Base-by-base conservation (phyloP, 2,329 filamentous ascomycete species). In the Aaosphaeria pasadenensis region DNA sequence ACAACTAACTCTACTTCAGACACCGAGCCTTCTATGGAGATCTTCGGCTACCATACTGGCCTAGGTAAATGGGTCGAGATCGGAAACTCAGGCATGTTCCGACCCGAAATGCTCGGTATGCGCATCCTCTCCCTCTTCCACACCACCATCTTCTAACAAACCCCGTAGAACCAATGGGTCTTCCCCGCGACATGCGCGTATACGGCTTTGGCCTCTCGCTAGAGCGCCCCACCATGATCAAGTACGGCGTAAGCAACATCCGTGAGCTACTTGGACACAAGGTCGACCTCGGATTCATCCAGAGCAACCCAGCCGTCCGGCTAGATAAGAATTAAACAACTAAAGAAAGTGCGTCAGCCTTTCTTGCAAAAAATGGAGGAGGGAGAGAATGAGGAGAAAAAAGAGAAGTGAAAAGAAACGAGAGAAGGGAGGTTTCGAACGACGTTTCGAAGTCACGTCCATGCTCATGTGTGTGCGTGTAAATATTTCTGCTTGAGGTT, bases 11-110 rank as follows among this genome's bases (percentile, higher is more conserved):
- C 1, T 70, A 70, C 57, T 33, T 44, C 47, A 2, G 55, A 57
- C 53, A 55, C 53, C 5, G 91, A 96, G 74, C 91, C 91, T 6
- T 91, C 86, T 68, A 95, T 99, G 91, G 94, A 99, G 74, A 95
- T 99, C 58, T 99, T 97, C 75, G 90, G 89, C 57, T 97, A 87
- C 77, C 94, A 97, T 78, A 83, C 87, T 63, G 92, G 91, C 4
- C 77, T 96, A 43, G 83, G 30, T 42, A 52, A 47, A 44, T 87
- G 95, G 76, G 89, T 97, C 29, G 94, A 97, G 76, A 97, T 97
- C 67, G 94, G 94, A 51, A 97, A 99, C 77, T 92, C 87, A 61
- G 94, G 94, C 55, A 97, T 99, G 91, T 99, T 99, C 84, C 82
- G 94, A 57, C 91, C 94, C 1, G 94, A 99, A 74, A 96, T 97